Base-by-base conservation (phyloP, 129 eudicot genomes). In the Pulicaria dysenterica region DNA sequence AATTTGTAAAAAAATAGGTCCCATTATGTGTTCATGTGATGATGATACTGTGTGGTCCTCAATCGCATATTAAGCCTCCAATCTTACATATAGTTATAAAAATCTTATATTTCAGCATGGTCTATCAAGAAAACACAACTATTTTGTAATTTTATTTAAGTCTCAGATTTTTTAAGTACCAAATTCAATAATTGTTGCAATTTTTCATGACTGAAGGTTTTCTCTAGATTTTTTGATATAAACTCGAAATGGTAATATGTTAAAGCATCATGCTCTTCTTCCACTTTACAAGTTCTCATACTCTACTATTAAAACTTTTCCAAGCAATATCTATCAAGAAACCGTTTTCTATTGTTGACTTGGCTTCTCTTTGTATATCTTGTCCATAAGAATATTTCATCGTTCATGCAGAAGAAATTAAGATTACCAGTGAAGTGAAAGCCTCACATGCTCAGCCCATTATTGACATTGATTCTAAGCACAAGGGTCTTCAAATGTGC, bases 401-500 rank as follows among this genome's bases (percentile, higher is more conserved):
- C 57, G 6, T 62, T 67, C 47, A 45, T 83, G 84, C 85, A 79
- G 89, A 63, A 41, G 87, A 68, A 62, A 73, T 41, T 50, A 53
- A 53, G 69, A 70, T 36, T 79, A 77, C 68, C 54, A 68, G 51
- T 69, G 70, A 82, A 67, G 55, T 73, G 42, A 87, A 75, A 77
- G 55, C 50, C 43, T 77, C 79, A 46, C 74, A 77, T 9, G 79
- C 64, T 37, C 66, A 64, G 37, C 66, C 73, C 17, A 53, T 94
- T 76, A 49, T 71, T 43, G 88, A 90, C 71, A 86, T 94, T 74
- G 99, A 94, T 70, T 82, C 86, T 44, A 77, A 77, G 73, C 85
- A 83, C 77, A 86, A 81, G 80, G 93, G 83, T 84, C 93, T 94
- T 47, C 88, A 60, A 72, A 88, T 90, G 97, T 94, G 99, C 73